Evolutionary conservation across 164 flowering plant species (phyloP), one percentile per base, ranked within the genome.

Genomic region (Amborella trichopoda): DNA sequence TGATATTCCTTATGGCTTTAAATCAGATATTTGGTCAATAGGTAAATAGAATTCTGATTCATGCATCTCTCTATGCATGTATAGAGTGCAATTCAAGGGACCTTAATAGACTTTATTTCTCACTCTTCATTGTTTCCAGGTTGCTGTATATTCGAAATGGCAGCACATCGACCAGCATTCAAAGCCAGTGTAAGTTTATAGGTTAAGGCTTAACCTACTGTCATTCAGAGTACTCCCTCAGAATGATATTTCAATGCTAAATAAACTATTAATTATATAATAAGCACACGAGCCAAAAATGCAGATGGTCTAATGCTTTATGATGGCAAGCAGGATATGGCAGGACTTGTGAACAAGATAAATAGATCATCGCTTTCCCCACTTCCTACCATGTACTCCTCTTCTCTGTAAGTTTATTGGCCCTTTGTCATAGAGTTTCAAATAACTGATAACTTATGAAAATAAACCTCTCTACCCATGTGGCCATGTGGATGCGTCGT

Each of bases 21-120:
- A 87, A 63, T 87, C 96, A 25, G 96, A 83, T 56, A 87, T 87
- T 40, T 87, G 96, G 96, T 81, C 96, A 5, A 77, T 87, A 54
- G 96, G 96, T 87, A 63, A 73, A 64, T 26, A 28, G 40, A 23
- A 34, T n/a, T 6, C 18, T 14, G 27, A 20, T 20, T 18, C 14
- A 6, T 34, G 12, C 40, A 19, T 45, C 26, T 21, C 34, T 19
- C 1, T 24, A 16, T 16, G 48, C 19, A 19, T 58, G 37, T 58
- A 36, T 17, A 41, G 3, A 26, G 32, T 14, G 23, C 16, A 33
- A 33, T 33, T 13, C 37, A 33, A 33, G 37, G 16, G 16, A 33
- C 37, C 37, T 33, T 13, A 11, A 11, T 33, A 10, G 11, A 11
- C n/a, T 32, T 32, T 32, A 1, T 32, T 32, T 32, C 16, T 33